Evolutionary conservation across 371 early-diverging fungal species (phyloP).

Genomic region (Actinomucor elegans): DNA sequence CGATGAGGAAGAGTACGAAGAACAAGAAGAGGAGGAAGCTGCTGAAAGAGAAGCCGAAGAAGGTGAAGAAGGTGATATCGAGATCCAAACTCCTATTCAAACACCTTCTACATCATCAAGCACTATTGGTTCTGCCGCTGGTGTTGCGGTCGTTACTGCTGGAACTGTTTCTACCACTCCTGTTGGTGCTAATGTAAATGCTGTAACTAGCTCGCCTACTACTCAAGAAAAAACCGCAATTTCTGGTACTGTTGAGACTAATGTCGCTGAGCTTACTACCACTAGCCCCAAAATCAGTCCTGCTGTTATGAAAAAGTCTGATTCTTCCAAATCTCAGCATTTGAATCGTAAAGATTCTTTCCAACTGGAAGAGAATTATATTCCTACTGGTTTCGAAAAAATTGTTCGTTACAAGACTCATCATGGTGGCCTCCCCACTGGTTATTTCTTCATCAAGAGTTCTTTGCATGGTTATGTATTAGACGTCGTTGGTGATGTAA

Average conservation of each 20-base stretch:
- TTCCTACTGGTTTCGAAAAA: slow-evolving; percentile 45
- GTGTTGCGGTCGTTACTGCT: slow-evolving; percentile 11
- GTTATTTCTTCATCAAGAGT: slow-evolving; percentile 49
- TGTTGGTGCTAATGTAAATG: slow-evolving; percentile 4
- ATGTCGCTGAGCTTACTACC: not conserved
- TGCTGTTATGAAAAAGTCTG: slow-evolving; percentile 12
- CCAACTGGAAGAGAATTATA: slow-evolving; percentile 29
- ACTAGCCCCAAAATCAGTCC: slow-evolving; percentile 1
- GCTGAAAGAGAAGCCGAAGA: slow-evolving; percentile 11
- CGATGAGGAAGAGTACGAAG: slow-evolving; percentile 30
- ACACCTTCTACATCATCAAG: slow-evolving; percentile 22
- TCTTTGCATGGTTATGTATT: slow-evolving; percentile 44
- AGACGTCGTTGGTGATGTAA: slow-evolving; percentile 28
- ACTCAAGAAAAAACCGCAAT: not conserved
- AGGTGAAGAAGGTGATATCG: slow-evolving; percentile 6
- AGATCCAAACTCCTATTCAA: slow-evolving; percentile 20
- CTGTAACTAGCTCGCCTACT: not conserved
- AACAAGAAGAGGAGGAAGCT: slow-evolving; percentile 21
- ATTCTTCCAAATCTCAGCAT: slow-evolving; percentile 7
- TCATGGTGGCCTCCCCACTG: slow-evolving; percentile 29
- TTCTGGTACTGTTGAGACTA: not conserved
- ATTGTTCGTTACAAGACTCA: slow-evolving; percentile 40
- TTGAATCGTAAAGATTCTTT: slow-evolving; percentile 24
- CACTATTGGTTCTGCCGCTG: slow-evolving; percentile 3
- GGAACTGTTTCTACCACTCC: slow-evolving; percentile 8